Evolutionary conservation across 352 stramenopile genomes (phyloP).

Genomic region (Phytophthora hibernalis): DNA sequence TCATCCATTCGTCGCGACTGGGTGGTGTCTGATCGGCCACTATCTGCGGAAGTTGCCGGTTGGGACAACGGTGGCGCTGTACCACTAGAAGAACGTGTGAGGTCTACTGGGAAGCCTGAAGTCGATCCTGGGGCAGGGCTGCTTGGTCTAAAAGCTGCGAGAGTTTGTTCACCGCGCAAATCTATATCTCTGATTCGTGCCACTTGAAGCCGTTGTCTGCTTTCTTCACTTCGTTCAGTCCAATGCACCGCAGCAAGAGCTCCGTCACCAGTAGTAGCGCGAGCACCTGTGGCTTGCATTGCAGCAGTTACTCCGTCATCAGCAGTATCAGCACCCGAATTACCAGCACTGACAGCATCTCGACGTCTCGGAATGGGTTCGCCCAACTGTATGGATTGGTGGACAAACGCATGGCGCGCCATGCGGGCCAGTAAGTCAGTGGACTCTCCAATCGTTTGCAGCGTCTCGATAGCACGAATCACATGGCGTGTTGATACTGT

Average conservation of each 20-base stretch:
- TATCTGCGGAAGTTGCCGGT: conserved; percentile 7
- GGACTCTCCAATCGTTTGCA: conserved; percentile 64
- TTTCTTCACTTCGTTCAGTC: conserved; percentile 3
- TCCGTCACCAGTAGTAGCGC: conserved; percentile 3
- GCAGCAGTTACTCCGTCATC: conserved; percentile 14
- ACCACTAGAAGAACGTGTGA: conserved; percentile 9
- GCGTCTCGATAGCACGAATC: conserved; percentile 57
- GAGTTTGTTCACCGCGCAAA: conserved; percentile 9
- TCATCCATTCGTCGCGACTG: conserved; percentile 5
- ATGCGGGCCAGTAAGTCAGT: conserved; percentile 57
- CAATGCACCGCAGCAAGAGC: conserved; percentile 16
- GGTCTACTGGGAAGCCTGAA: conserved; percentile 28
- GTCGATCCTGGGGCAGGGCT: conserved; percentile 14
- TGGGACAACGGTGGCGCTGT: neutral
- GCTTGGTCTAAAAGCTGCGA: neutral
- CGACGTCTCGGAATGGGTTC: conserved; percentile 28
- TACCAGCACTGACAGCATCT: neutral
- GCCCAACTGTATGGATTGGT: conserved; percentile 40
- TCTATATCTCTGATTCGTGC: conserved; percentile 28
- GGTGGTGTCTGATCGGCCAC: conserved; percentile 5
- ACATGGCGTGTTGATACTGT: conserved; percentile 31
- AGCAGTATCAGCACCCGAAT: neutral
- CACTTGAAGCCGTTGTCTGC: conserved; percentile 30
- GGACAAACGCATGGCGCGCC: conserved; percentile 59
- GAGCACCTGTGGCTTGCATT: conserved; percentile 2